These are phyloP conservation scores for Astragalus membranaceus DNA, from an alignment of 306 rosid species.

Conservation along the genomic window DNA sequence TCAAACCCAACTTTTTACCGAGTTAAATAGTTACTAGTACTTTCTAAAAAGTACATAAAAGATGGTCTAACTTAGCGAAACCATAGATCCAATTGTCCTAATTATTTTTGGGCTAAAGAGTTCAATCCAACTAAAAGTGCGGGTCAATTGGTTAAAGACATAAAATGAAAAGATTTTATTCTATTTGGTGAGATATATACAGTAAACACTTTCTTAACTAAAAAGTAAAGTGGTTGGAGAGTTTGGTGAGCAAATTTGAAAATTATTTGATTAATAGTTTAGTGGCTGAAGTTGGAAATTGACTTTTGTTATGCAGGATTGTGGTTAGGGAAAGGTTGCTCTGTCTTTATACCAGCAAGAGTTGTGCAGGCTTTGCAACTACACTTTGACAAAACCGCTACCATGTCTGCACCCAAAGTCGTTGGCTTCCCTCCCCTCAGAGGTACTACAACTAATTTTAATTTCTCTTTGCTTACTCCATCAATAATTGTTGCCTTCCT, in stretches of 20 bases:
- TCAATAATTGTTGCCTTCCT: no score
- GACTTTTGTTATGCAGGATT: neutral
- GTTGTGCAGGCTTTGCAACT: conserved; percentile 81
- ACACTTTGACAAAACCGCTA: conserved; percentile 68
- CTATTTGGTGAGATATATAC: no score
- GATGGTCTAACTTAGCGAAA: no score
- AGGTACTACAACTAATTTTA: conserved; percentile 36
- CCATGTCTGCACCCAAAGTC: conserved; percentile 42
- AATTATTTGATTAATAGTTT: neutral
- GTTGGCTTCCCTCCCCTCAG: conserved; percentile 27
- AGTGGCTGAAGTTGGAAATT: neutral
- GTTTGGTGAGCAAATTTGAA: neutral
- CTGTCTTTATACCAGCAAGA: conserved; percentile 86
- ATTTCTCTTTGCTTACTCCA: neutral
- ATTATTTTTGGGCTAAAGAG: no score
- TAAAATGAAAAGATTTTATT: no score
- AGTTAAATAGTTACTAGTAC: no score
- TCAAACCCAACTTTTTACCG: no score
- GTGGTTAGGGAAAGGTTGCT: conserved; percentile 37
- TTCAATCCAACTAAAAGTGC: no score
- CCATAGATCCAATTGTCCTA: no score
- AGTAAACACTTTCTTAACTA: neutral
- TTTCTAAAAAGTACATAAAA: no score
- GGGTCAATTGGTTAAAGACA: no score
- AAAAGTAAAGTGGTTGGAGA: neutral